phyloP scores from a whole-genome alignment of 805 yeast genomes.

The Candida fluviatilis region DNA sequence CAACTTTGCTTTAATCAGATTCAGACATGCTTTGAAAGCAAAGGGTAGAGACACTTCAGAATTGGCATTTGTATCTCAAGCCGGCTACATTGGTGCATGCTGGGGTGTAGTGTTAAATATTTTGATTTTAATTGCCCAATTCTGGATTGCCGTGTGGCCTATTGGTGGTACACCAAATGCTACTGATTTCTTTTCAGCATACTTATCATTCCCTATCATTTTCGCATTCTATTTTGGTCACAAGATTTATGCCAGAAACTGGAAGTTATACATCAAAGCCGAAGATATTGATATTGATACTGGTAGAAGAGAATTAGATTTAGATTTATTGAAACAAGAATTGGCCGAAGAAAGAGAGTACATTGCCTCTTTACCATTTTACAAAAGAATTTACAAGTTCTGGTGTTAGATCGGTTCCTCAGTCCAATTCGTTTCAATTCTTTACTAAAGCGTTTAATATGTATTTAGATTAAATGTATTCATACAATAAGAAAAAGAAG shows the following conservation, averaged over 20 bases:
- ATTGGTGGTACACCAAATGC: conserved; percentile 38
- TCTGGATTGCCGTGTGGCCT: conserved; percentile 65
- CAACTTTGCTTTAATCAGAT: conserved; percentile 56
- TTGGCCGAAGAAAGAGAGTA: conserved; percentile 29
- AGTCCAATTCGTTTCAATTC: too few species aligned
- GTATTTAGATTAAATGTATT: too few species aligned
- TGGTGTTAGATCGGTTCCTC: conserved; percentile 21
- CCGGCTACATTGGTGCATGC: conserved; percentile 51
- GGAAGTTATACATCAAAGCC: conserved; percentile 24
- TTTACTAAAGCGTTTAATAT: too few species aligned
- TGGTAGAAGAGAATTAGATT: conserved; percentile 30
- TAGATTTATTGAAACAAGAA: conserved; percentile 31
- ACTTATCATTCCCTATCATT: conserved; percentile 31
- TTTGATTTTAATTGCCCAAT: conserved; percentile 53
- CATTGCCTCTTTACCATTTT: conserved; percentile 21
- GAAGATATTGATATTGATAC: conserved; percentile 31
- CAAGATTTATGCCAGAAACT: conserved; percentile 24
- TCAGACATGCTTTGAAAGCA: conserved; percentile 51
- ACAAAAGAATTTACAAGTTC: conserved; percentile 21
- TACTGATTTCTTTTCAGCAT: conserved; percentile 25
- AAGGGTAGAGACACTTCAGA: conserved; percentile 51
- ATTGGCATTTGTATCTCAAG: conserved; percentile 49
- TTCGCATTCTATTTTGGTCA: conserved; percentile 26
- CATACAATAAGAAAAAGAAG: too few species aligned
- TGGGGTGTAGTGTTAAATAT: conserved; percentile 47